phyloP scores from a whole-genome alignment of 2,329 filamentous ascomycete species.

The Xenoacremonium recifei region DNA sequence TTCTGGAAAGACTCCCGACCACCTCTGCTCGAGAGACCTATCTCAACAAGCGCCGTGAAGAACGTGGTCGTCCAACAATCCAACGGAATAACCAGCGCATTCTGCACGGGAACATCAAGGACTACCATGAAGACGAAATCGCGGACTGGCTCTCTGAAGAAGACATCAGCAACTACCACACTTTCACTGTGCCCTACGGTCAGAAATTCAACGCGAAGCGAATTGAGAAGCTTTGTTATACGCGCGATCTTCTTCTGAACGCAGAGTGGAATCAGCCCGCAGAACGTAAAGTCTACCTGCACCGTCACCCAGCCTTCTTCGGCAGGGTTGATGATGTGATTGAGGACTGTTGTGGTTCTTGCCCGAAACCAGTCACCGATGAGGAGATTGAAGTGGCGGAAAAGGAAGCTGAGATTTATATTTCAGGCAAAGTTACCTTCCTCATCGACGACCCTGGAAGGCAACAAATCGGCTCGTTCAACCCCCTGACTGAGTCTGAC shows the following conservation, averaged over 20 bases:
- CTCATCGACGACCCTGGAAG: constrained; percentile 79
- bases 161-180: constrained; percentile 78
- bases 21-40: constrained; percentile 67
- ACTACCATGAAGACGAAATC: constrained; percentile 74
- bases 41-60: constrained; percentile 64
- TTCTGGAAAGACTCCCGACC: constrained; percentile 76
- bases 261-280: constrained; percentile 82
- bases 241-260: constrained; percentile 77
- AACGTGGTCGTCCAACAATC: constrained; percentile 66
- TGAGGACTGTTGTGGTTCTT: constrained; percentile 78
- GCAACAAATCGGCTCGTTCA: constrained; percentile 70
- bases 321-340: constrained; percentile 73
- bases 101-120: constrained; percentile 71
- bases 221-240: constrained; percentile 81
- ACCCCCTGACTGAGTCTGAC: constrained; percentile 77
- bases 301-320: constrained; percentile 85
- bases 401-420: constrained; percentile 72
- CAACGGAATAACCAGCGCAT: constrained; percentile 33
- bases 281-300: constrained; percentile 73
- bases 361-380: constrained; percentile 65
- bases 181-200: constrained; percentile 70
- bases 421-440: constrained; percentile 72
- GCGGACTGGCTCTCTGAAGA: constrained; percentile 79
- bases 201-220: constrained; percentile 60
- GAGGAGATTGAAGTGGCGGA: constrained; percentile 71